Percentiles rank a stretch among this genome's conserved stretches.
Evolutionary conservation across 2,329 filamentous ascomycete genomes (phyloP).

Genomic region (Delphinella strobiligena): DNA sequence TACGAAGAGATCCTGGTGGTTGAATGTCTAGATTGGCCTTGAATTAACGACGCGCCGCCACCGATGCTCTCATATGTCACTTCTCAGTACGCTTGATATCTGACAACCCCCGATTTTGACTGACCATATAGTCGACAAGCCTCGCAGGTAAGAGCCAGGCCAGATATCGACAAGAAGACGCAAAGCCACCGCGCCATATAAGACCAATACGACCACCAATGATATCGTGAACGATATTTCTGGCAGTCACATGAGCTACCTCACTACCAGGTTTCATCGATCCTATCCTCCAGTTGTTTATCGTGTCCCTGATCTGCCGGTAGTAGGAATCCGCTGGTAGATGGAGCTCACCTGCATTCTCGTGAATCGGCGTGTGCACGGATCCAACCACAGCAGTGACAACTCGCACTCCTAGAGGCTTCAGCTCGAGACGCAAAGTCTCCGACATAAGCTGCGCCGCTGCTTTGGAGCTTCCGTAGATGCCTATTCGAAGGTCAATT

Average conservation of each 20-base stretch:
- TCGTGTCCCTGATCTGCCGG: not conserved
- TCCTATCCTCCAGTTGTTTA: not conserved
- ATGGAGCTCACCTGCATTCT: not conserved
- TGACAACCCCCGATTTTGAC: not conserved
- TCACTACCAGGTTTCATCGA: conserved; percentile 1
- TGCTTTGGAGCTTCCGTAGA: conserved; percentile 22
- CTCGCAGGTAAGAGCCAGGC: not conserved
- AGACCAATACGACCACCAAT: not conserved
- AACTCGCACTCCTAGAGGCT: conserved; percentile 17
- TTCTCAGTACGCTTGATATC: too few relatives aligned
- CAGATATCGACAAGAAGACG: not conserved
- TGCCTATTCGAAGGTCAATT: conserved; percentile 1
- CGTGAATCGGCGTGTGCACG: conserved; percentile 1
- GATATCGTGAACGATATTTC: not conserved
- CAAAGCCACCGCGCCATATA: conserved; percentile 2
- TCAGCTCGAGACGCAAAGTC: conserved; percentile 17
- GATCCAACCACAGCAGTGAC: conserved; percentile 4
- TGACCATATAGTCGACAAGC: not conserved
- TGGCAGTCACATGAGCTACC: not conserved
- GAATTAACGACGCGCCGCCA: too few relatives aligned
- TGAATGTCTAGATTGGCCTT: too few relatives aligned
- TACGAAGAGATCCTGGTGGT: too few relatives aligned
- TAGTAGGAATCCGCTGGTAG: conserved; percentile 1
- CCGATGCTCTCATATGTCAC: too few relatives aligned
- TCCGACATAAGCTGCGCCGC: conserved; percentile 14